phyloP scores from a whole-genome alignment of 352 stramenopile species.

The Globisporangium solare region DNA sequence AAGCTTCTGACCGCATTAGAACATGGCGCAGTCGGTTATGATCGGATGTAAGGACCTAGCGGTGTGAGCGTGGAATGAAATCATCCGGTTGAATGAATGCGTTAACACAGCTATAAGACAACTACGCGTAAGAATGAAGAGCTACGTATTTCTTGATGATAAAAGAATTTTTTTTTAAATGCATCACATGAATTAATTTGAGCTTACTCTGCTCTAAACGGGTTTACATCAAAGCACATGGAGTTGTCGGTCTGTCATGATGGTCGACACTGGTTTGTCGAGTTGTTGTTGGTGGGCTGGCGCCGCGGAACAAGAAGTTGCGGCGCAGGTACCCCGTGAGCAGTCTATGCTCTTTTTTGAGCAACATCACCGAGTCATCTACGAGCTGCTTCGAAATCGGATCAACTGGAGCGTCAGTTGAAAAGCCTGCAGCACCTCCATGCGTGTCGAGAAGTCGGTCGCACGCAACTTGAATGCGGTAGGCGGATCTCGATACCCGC shows the following conservation, averaged over 20 bases:
- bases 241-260: conserved; percentile 10
- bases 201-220: no score
- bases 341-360: conserved; percentile 62
- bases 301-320: conserved; percentile 71
- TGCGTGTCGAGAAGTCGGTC: conserved; percentile 55
- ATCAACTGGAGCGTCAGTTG: conserved; percentile 15
- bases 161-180: no score
- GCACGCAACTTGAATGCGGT: conserved; percentile 71
- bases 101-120: no score
- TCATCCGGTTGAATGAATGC: no score
- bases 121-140: no score
- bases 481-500: conserved; percentile 74
- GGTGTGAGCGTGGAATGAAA: conserved; percentile 1
- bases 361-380: conserved; percentile 31
- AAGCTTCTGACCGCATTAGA: conserved; percentile 61
- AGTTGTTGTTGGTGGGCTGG: conserved; percentile 4
- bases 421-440: conserved; percentile 18
- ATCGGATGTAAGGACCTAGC: conserved; percentile 43
- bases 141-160: no score
- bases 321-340: conserved; percentile 71
- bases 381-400: conserved; percentile 27
- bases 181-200: no score
- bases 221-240: conserved; percentile 17
- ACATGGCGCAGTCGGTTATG: conserved; percentile 64
- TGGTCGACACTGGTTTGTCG: conserved; percentile 13